Evolutionary conservation across 2,329 filamentous ascomycete genomes (phyloP).

Genomic region (Ceratocystis diversiconidia): DNA sequence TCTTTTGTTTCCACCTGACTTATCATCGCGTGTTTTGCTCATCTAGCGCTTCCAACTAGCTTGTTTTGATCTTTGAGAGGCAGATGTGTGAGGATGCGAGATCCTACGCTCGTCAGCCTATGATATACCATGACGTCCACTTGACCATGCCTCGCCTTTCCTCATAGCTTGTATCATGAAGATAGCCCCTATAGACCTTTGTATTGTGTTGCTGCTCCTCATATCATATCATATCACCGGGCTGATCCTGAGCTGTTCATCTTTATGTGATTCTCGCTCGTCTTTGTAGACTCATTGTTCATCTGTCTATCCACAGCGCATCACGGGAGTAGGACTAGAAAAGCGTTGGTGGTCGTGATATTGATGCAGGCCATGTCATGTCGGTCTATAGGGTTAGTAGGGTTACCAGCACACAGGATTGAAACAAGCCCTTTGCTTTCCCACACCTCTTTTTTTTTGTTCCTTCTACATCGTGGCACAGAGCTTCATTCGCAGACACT

Average conservation of each 20-base stretch:
- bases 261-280: neutral
- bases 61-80: neutral
- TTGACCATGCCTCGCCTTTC: neutral
- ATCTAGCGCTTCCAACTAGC: neutral
- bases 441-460: neutral
- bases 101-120: neutral
- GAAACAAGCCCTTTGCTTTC: neutral
- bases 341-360: neutral
- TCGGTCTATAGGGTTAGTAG: neutral
- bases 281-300: neutral
- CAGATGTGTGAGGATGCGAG: neutral
- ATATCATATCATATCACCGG: neutral
- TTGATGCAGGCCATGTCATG: neutral
- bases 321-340: neutral
- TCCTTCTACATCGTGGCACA: neutral
- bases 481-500: too few species aligned
- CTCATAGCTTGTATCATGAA: neutral
- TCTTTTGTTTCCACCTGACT: neutral
- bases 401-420: neutral
- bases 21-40: neutral
- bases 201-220: neutral
- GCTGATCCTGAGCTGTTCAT: neutral
- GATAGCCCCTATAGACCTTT: neutral
- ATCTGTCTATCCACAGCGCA: neutral
- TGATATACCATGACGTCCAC: neutral